Evolutionary conservation across 192 early-diverging fungal genomes (phyloP).

Genomic region (Dimargaris cristalligena): DNA sequence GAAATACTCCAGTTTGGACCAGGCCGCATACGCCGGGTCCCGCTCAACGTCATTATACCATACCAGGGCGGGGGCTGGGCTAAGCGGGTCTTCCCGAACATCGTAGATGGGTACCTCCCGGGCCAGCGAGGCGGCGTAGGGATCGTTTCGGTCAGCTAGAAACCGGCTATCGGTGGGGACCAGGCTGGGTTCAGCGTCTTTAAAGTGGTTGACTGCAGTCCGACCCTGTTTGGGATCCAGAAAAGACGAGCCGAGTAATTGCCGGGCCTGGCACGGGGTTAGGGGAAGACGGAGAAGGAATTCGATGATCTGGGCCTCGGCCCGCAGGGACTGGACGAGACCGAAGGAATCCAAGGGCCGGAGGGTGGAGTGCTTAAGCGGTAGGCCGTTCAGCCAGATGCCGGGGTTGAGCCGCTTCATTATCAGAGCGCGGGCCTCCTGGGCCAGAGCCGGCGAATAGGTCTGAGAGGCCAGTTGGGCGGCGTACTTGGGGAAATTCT

Average conservation of each 20-base stretch:
- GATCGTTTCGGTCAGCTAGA: neutral
- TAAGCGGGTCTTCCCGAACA: conserved; percentile 42
- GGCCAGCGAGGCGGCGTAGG: conserved; percentile 10
- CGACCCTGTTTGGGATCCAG: neutral
- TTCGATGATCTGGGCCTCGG: conserved; percentile 31
- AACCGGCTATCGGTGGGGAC: conserved; percentile 1
- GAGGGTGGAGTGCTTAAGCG: conserved; percentile 30
- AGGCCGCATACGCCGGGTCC: conserved; percentile 55
- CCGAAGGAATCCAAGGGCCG: conserved; percentile 42
- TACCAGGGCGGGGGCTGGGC: conserved; percentile 33
- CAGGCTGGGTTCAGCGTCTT: neutral
- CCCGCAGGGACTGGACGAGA: conserved; percentile 36
- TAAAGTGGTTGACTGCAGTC: neutral
- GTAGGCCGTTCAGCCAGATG: conserved; percentile 50
- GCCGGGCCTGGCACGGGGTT: conserved; percentile 20
- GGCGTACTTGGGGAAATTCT: conserved; percentile 82
- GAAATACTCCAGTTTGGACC: conserved; percentile 39
- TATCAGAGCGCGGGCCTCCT: conserved; percentile 21
- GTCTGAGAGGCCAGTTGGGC: conserved; percentile 43
- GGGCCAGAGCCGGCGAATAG: conserved; percentile 26
- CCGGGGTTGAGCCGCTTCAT: conserved; percentile 12
- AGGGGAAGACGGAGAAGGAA: conserved; percentile 29
- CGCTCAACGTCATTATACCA: conserved; percentile 91
- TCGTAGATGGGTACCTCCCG: conserved; percentile 42
- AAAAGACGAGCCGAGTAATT: conserved; percentile 17